Base-by-base conservation (phyloP, 2,329 filamentous ascomycete genomes). In the Plectosphaerella cucumerina region DNA sequence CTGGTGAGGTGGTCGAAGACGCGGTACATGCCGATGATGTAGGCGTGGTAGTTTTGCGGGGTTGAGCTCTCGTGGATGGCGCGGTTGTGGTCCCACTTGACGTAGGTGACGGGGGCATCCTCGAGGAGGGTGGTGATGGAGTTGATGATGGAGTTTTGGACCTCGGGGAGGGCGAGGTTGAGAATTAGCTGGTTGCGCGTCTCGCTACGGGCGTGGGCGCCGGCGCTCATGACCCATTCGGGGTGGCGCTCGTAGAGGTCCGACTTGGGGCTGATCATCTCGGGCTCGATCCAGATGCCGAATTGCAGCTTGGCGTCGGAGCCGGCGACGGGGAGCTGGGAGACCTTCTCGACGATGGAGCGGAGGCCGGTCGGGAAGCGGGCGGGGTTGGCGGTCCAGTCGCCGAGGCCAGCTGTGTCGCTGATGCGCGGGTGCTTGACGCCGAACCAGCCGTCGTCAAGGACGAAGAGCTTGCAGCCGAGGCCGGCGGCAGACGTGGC, bases 51-150 rank as follows among this genome's bases (percentile, higher is more conserved):
- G 6, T 73, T 75, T 1, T 73, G 70, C 0, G 82, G 81, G 0
- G 70, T 72, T 0, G 81, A 67, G 44, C 73, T 74, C 62, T 86
- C 82, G 59, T 86, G 81, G 43, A 85, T 82, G 1, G 76, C 82
- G 5, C 84, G 71, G 65, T 87, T 87, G 63, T 85, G 84, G 56
- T 86, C 84, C 84, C 83, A 86, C 57, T 87, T 87, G 53, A 87
- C 75, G 53, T 86, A 86, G 10, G 67, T 65, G 44, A 86, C 77
- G 21, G 77, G 68, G 0, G 76, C 74, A 1, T 69, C 75, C 43
- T 77, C 69, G 17, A 86, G 72, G 6, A 86, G 71, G 4, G 70
- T 65, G 2, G 80, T 74, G 4, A 87, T 69, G 0, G 75, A 71
- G 0, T 70, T 63, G 56, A 86, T 83, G 59, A 86, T 77, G 52